Conservation (phyloP, 83 land plant genomes). For the Picea mariana region DNA sequence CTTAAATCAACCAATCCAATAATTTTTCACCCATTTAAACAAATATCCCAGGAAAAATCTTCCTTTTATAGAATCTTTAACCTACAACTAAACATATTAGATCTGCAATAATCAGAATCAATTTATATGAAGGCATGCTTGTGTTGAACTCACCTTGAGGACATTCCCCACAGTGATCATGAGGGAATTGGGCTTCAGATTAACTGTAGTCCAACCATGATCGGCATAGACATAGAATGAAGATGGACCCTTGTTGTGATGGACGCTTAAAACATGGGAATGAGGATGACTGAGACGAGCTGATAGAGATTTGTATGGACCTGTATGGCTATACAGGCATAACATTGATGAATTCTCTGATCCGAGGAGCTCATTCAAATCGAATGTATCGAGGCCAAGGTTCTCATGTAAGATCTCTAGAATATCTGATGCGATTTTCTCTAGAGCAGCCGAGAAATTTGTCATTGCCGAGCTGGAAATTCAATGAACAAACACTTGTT, state of each 20-base stretch:
- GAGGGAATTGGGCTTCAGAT: conserved; percentile 10
- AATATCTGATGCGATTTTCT: not conserved
- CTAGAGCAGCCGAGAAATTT: not conserved
- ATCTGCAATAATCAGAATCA: too few species aligned
- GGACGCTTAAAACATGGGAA: conserved; percentile 11
- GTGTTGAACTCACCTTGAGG: not conserved
- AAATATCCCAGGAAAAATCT: too few species aligned
- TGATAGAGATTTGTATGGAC: not conserved
- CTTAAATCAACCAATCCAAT: too few species aligned
- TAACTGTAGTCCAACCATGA: conserved; percentile 2
- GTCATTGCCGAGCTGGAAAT: not conserved
- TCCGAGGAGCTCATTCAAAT: conserved; percentile 12
- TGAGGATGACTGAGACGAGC: not conserved
- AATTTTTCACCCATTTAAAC: too few species aligned
- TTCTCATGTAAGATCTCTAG: not conserved
- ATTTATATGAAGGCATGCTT: too few species aligned
- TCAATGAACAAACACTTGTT: not conserved
- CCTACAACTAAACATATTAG: too few species aligned
- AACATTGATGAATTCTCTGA: not conserved
- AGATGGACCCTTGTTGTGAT: not conserved
- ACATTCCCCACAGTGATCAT: conserved; percentile 1
- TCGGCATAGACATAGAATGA: not conserved
- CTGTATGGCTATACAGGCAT: conserved; percentile 6
- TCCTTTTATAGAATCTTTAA: too few species aligned
- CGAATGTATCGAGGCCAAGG: not conserved